Evolutionary conservation across 2,329 filamentous ascomycete species (phyloP).

Genomic region (Xylariales sp.): DNA sequence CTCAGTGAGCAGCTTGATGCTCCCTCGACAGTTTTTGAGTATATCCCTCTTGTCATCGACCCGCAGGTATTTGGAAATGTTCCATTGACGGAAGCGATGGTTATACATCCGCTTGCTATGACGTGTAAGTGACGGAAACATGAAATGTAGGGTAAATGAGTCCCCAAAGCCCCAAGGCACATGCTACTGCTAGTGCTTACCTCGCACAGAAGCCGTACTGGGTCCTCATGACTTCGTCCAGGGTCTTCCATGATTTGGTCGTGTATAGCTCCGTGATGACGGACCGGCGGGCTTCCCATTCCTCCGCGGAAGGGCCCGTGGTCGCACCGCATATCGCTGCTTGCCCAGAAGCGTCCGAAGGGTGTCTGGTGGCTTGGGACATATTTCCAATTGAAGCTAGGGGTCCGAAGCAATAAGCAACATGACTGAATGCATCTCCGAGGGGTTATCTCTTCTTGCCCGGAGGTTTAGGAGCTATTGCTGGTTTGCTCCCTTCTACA

Average conservation of each 20-base stretch:
- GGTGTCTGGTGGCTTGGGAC: background rate
- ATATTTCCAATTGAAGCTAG: slow-evolving; percentile 1
- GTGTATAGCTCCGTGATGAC: slow-evolving; percentile 3
- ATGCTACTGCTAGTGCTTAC: background rate
- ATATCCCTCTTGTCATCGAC: background rate
- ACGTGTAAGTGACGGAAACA: background rate
- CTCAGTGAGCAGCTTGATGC: background rate
- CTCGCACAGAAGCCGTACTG: slow-evolving; percentile 3
- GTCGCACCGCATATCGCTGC: slow-evolving; percentile 1
- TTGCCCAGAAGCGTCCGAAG: background rate
- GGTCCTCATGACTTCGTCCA: slow-evolving; percentile 4
- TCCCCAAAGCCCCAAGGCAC: background rate
- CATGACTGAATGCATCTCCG: background rate
- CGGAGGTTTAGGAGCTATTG: background rate
- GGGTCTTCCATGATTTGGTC: background rate
- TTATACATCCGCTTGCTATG: slow-evolving; percentile 8
- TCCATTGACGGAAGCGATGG: slow-evolving; percentile 3
- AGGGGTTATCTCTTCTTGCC: background rate
- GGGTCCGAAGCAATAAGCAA: background rate
- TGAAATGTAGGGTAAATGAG: background rate
- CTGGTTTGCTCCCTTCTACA: background rate
- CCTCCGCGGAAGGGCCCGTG: slow-evolving; percentile 3
- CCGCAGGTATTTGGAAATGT: slow-evolving; percentile 1
- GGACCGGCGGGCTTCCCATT: background rate
- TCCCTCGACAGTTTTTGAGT: background rate